Evolutionary conservation across 768 basidiomycete genomes (phyloP).

Genomic region (Trametes cingulata): DNA sequence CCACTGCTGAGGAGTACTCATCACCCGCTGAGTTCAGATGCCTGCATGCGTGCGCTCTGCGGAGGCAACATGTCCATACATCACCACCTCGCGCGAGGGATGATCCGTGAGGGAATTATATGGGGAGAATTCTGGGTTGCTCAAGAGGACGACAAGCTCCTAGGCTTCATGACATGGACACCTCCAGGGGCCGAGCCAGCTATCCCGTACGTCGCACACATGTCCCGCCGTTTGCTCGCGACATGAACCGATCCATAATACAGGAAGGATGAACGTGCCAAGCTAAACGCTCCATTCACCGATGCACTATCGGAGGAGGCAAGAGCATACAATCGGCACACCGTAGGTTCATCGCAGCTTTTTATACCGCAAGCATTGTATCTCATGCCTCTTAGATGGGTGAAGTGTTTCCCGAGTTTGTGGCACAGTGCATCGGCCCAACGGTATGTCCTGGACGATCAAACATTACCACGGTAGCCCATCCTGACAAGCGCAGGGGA

Average conservation of each 20-base stretch:
- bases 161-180: conserved; percentile 7
- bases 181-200: background rate
- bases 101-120: background rate
- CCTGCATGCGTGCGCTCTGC: background rate
- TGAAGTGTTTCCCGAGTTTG: background rate
- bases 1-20: no score
- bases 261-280: conserved; percentile 8
- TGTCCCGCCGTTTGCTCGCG: background rate
- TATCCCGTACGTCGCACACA: background rate
- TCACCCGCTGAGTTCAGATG: background rate
- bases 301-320: background rate
- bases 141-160: background rate
- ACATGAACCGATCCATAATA: background rate
- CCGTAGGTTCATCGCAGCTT: background rate
- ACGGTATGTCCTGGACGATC: background rate
- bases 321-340: background rate
- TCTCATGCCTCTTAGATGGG: background rate
- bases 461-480: background rate
- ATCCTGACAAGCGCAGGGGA: background rate
- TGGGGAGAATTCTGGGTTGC: conserved; percentile 13
- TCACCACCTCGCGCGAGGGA: background rate
- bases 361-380: background rate
- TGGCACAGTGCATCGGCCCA: background rate
- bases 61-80: background rate
- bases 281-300: background rate